A percentile compares a stretch with the other conserved stretches of the same genome.
Evolutionary conservation across 2,329 filamentous ascomycete species (phyloP).

Genomic region (Phaeoacremonium minimum): DNA sequence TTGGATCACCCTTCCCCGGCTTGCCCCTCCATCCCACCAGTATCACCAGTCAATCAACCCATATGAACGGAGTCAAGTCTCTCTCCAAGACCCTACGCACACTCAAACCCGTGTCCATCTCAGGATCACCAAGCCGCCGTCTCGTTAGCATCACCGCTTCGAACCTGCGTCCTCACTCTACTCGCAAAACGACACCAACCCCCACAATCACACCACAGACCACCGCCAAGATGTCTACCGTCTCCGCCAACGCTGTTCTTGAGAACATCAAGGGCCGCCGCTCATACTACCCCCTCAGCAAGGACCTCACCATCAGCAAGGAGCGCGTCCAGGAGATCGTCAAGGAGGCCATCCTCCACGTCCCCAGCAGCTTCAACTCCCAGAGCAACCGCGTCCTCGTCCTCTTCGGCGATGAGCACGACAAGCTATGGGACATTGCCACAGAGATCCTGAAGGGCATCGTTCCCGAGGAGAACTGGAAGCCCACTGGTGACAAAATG

Average conservation of each 20-base stretch:
- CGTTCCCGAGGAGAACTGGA: conserved; percentile 61
- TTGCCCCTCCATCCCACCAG: too few relatives aligned
- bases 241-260: conserved; percentile 49
- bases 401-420: conserved; percentile 77
- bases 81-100: too few relatives aligned
- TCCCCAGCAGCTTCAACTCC: conserved; percentile 83
- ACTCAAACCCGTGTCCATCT: too few relatives aligned
- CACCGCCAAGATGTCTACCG: conserved; percentile 34
- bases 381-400: conserved; percentile 77
- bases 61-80: too few relatives aligned
- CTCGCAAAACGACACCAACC: neutral
- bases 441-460: conserved; percentile 61
- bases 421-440: conserved; percentile 79
- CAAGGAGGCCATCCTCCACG: conserved; percentile 58
- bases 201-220: conserved; percentile 11
- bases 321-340: conserved; percentile 62
- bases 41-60: too few relatives aligned
- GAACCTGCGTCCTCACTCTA: too few relatives aligned
- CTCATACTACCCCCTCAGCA: conserved; percentile 64
- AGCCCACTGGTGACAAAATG: conserved; percentile 40
- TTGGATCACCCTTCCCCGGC: too few relatives aligned
- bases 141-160: too few relatives aligned
- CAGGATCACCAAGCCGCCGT: too few relatives aligned
- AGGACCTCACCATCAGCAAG: conserved; percentile 54
- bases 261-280: conserved; percentile 65